Conservation (phyloP, 495 filamentous ascomycete species). For the Thozetella sp. region DNA sequence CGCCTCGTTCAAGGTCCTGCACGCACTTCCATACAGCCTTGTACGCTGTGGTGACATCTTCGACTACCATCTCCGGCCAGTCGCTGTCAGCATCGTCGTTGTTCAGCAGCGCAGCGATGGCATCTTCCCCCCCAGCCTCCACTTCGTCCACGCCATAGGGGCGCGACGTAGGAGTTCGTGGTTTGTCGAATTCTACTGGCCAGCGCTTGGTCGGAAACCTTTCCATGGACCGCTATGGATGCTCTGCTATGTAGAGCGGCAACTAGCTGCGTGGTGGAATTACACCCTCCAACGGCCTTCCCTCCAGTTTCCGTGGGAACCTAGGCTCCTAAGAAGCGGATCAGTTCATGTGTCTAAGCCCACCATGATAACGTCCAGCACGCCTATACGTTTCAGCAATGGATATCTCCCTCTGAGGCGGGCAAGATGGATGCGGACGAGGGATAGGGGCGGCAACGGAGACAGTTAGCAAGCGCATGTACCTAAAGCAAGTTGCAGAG, state of each 20-base stretch:
- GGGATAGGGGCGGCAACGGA: no score
- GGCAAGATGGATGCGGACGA: no score
- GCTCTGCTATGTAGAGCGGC: not conserved
- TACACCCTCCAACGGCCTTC: no score
- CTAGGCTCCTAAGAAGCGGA: no score
- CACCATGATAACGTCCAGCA: no score
- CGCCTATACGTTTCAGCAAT: no score
- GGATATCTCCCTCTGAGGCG: no score
- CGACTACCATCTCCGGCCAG: not conserved
- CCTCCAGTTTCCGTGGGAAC: no score
- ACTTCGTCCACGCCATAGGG: not conserved
- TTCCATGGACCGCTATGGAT: not conserved
- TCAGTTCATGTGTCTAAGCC: no score
- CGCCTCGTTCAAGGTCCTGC: not conserved
- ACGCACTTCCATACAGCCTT: not conserved
- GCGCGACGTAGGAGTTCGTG: not conserved
- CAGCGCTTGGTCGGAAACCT: not conserved
- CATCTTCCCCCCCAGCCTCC: not conserved
- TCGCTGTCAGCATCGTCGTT: not conserved
- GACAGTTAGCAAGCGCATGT: no score
- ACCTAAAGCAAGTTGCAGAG: no score
- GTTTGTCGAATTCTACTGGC: not conserved
- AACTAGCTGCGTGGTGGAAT: not conserved
- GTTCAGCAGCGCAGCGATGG: not conserved
- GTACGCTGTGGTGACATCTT: not conserved